These are phyloP conservation scores for Rubus parviflorus DNA, from an alignment of 306 rosid species.

Conservation along the genomic window DNA sequence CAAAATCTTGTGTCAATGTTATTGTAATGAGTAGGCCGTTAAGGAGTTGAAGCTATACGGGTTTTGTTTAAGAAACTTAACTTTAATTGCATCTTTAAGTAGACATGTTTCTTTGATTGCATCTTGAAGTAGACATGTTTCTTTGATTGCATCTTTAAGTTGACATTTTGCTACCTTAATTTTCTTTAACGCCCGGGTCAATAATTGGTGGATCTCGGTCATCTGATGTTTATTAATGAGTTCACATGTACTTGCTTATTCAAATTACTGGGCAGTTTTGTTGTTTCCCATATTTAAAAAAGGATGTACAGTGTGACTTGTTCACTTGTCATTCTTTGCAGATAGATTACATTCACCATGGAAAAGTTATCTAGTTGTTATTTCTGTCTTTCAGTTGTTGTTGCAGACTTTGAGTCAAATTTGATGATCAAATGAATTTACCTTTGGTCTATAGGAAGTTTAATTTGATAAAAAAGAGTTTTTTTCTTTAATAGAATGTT, in stretches of 20 bases:
- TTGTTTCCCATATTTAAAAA: neutral
- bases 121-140: neutral
- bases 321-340: neutral
- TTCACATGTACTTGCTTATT: neutral
- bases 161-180: neutral
- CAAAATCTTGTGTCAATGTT: constrained; percentile 10
- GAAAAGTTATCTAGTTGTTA: neutral
- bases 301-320: neutral
- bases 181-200: neutral
- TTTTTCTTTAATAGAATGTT: neutral
- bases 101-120: neutral
- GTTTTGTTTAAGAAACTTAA: neutral
- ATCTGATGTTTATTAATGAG: neutral
- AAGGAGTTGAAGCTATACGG: neutral
- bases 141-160: neutral
- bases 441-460: neutral
- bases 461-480: neutral
- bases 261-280: neutral
- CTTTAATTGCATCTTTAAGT: neutral
- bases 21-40: neutral
- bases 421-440: neutral
- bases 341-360: neutral
- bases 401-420: neutral
- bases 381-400: neutral
- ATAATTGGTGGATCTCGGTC: neutral